Base-by-base conservation (phyloP, 1,139 yeast species). In the Pneumocystis canis region DNA sequence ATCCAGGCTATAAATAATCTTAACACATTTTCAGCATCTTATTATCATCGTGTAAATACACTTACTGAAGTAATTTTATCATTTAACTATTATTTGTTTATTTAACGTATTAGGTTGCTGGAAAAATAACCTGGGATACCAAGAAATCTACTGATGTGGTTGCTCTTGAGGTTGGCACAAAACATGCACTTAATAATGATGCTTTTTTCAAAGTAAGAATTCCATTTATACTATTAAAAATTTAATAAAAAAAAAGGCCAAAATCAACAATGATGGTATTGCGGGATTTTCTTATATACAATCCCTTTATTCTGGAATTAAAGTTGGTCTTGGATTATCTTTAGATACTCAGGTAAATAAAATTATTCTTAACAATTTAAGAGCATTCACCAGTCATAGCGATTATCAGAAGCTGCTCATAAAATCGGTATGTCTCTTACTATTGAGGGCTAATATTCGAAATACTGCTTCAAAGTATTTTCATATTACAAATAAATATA, bases 361-460 rank as follows among this genome's bases (percentile, higher is more conserved):
- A 20, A 40, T 30, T n/a, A 61, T 14, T 28, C 5, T 6, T 39
- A 63, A 47, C 11, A 47, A 41, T 25, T 7, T 25, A 47, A 47
- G 11, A 20, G 30, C 16, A 35, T 35, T 47, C 20, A 47, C 11
- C 30, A 25, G 58, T 63, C 65, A 39, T 65, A 65, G 79, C 88
- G 92, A 79, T 83, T 92, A 75, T 85, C 89, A 76, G 97, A 90
- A 82, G 89, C 97, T 70, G 96, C 94, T 74, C 98, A 92, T 85
- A 90, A 94, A 84, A 62, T 65, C 18, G 66, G 66, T 28, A 53
- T 62, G 37, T 65, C 67, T 57, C 32, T 65, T 47, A 61, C 63
- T 16, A 64, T 65, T 31, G 37, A 57, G n/a, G 35, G 59, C 3
- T 57, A 39, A 57, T 57, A 57, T 20, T 35, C 28, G 14, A 57